These are phyloP conservation scores for Beauveria scarabaeidicola DNA, from an alignment of 2,329 filamentous ascomycete genomes.

Conservation along the genomic window DNA sequence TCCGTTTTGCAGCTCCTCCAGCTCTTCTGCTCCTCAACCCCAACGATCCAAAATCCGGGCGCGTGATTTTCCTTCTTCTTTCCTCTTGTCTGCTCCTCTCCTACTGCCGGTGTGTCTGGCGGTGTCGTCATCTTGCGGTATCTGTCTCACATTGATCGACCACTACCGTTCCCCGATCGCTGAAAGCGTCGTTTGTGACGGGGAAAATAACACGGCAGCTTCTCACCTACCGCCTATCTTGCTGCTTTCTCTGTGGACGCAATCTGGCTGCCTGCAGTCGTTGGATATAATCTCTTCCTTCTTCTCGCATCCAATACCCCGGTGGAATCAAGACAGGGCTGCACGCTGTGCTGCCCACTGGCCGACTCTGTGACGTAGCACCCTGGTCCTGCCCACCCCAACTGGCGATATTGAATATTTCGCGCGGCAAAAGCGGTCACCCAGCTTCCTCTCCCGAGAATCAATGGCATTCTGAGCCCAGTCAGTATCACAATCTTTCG, in stretches of 20 bases:
- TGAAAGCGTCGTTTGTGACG: background rate
- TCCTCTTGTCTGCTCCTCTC: background rate
- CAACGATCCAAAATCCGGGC: background rate
- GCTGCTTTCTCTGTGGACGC: background rate
- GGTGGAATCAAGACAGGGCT: background rate
- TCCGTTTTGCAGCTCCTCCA: background rate
- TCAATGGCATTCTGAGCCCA: background rate
- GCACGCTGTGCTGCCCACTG: background rate
- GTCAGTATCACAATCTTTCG: background rate
- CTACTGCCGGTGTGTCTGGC: background rate
- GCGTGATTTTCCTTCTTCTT: background rate
- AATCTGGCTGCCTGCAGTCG: background rate
- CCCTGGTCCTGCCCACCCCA: background rate
- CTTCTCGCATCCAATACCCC: background rate
- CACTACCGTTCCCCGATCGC: background rate
- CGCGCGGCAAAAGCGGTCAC: background rate
- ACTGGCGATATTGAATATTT: background rate
- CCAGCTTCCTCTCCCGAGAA: background rate
- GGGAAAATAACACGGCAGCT: background rate
- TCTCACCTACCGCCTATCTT: background rate
- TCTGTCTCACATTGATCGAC: background rate
- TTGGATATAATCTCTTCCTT: background rate
- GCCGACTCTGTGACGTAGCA: background rate
- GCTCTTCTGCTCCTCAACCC: background rate
- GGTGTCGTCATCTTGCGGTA: background rate